Evolutionary conservation across 495 filamentous ascomycete species (phyloP), one percentile per base, ranked within the genome.

Genomic region (Lineolata rhizophorae): DNA sequence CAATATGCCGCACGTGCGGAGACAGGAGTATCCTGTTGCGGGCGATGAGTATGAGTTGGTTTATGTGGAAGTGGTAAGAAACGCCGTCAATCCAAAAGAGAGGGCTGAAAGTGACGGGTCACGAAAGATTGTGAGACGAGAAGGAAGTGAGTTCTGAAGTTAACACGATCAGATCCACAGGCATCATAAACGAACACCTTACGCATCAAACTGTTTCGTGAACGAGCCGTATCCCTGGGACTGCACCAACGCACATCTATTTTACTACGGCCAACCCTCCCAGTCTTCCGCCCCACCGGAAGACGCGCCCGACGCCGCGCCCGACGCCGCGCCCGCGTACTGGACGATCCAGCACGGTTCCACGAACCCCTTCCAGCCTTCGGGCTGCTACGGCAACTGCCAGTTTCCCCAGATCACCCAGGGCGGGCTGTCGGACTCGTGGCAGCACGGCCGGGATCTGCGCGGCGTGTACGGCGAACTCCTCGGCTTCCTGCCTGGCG

Each of bases 131-230:
- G n/a, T n/a, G n/a, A n/a, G n/a, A n/a, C n/a, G n/a, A n/a, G n/a
- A 26, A 22, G 18, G 3, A 16, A 27, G 3, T 13, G 32, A 22
- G 14, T 14, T 35, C n/a, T 16, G 3, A 9, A 9, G 17, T 30
- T 6, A 8, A 25, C 10, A 24, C 27, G 31, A 10, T 27, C 35
- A 70, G 64, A 70, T 78, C 30, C 72, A 78, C 36, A 60, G 74
- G 35, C 74, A 80, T 42, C 73, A 79, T 43, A 76, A 78, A 48
- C 60, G 74, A 20, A 79, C 72, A 0, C 72, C 71, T 1, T 80
- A 80, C 41, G 61, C 64, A 4, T 57, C 57, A 25, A 80, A 77
- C 44, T 58, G 64, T 4, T 77, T 78, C 42, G 70, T 71, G 1
- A 49, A 62, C 8, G 74, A 79, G 45, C 50, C 62, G 8, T 66